Conservation (phyloP, 768 basidiomycete genomes). For the Gloeopeniophorella convolvens region DNA sequence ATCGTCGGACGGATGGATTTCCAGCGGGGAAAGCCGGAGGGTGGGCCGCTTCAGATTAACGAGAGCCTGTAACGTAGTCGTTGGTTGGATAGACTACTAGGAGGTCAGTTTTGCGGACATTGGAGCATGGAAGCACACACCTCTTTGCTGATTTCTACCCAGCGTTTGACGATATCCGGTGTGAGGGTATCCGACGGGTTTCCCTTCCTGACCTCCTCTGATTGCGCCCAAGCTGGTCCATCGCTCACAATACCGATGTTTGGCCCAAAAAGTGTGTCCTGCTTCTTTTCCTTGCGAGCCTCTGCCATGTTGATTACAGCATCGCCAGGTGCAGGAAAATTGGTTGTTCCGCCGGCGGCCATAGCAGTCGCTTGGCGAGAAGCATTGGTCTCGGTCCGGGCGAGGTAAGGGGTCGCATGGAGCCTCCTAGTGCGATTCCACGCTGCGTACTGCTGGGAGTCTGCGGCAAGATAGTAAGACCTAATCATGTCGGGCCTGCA, state of each 20-base stretch:
- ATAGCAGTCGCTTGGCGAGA: conserved; percentile 44
- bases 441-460: conserved; percentile 45
- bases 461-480: conserved; percentile 22
- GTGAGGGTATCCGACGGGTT: conserved; percentile 64
- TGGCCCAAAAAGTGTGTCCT: conserved; percentile 86
- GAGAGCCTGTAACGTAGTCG: conserved; percentile 88
- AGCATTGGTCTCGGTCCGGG: conserved; percentile 42
- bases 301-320: conserved; percentile 31
- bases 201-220: conserved; percentile 50
- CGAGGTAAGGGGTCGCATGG: conserved; percentile 45
- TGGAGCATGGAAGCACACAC: conserved; percentile 32
- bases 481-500: conserved; percentile 17
- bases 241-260: conserved; percentile 72
- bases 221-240: conserved; percentile 65
- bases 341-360: conserved; percentile 31
- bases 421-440: conserved; percentile 56
- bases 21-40: conserved; percentile 65
- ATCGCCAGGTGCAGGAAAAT: conserved; percentile 17
- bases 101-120: not conserved
- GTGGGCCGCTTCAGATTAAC: conserved; percentile 93
- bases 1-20: conserved; percentile 35
- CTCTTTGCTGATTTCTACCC: conserved; percentile 87
- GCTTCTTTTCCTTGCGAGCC: conserved; percentile 43
- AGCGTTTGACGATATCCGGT: conserved; percentile 70
- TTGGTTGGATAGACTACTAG: conserved; percentile 65